Evolutionary conservation across 2,329 filamentous ascomycete species (phyloP).

Genomic region (Fusarium albosuccineum): DNA sequence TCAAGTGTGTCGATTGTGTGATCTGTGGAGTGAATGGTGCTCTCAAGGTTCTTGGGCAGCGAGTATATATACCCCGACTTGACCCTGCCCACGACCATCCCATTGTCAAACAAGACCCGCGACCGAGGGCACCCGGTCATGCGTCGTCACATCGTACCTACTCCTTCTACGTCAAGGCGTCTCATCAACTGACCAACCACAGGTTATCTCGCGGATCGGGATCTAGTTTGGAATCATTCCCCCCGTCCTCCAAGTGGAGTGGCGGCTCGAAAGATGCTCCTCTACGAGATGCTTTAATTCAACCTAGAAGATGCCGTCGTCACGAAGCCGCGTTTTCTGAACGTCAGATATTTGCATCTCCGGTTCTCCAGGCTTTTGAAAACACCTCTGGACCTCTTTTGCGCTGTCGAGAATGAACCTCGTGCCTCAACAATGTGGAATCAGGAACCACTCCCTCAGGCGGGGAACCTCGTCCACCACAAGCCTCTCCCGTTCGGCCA

Average conservation of each 20-base stretch:
- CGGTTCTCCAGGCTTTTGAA: neutral
- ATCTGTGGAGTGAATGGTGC: constrained; percentile 28
- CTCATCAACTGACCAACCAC: neutral
- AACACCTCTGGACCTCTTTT: neutral
- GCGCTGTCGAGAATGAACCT: neutral
- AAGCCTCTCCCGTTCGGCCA: constrained; percentile 4
- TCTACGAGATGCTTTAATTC: neutral
- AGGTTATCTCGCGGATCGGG: neutral
- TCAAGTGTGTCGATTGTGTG: constrained; percentile 4
- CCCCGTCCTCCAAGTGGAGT: neutral
- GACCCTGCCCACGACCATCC: neutral
- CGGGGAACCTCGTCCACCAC: neutral
- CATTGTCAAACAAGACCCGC: neutral
- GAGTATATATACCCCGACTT: constrained; percentile 36
- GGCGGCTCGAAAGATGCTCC: neutral
- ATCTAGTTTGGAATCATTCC: constrained; percentile 2
- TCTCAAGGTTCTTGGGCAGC: constrained; percentile 41
- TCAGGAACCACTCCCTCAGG: neutral
- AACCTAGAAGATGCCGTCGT: neutral
- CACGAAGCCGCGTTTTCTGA: neutral
- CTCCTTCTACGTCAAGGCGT: neutral
- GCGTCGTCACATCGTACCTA: neutral
- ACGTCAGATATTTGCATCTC: neutral
- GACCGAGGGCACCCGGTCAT: neutral
- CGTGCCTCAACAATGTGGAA: neutral